Evolutionary conservation across 805 yeast genomes (phyloP), one percentile per base, ranked within the genome.

Genomic region (Metschnikowia cubensis): DNA sequence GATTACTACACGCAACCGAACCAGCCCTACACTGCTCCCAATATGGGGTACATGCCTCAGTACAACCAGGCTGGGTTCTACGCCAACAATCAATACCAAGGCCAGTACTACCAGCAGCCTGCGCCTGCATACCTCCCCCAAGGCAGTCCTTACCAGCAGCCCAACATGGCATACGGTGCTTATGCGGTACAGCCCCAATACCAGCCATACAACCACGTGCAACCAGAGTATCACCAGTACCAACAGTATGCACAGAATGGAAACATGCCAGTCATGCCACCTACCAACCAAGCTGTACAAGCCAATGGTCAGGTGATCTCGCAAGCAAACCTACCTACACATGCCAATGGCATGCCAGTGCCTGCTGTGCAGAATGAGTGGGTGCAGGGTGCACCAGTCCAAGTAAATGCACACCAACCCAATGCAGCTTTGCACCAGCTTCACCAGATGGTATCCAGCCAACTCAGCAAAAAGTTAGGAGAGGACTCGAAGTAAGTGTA

Each of bases 401-500:
- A 29, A n/a, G 13, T 31, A 4, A 25, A 36, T 6, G 21, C 36
- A 11, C n/a, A 18, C 33, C 42, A 38, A 29, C 15, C 48, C 14
- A 46, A 47, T 17, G 41, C 42, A 6, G 57, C 60, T 5, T 53
- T 55, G 41, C 58, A 53, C 15, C 59, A 57, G 36, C 52, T 57
- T 25, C 60, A 57, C 42, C 59, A 53, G 42, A 43, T 55, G 53
- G 59, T 57, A 36, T 54, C 56, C 15, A 52, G 45, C 22, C 53
- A 51, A 21, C 51, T 57, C n/a, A 35, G 34, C 15, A 46, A 51
- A 10, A 48, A 42, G 22, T 39, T 35, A 17, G 40, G 7, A 17
- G 43, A 37, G 21, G 48, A 35, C 15, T 13, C 35, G 17, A 13
- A 35, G 17, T 43, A 40, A 33, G 15, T 21, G 15, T 21, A 4